phyloP scores from a whole-genome alignment of 202 grass and related monocot genomes.

The Saccharum hybrid region DNA sequence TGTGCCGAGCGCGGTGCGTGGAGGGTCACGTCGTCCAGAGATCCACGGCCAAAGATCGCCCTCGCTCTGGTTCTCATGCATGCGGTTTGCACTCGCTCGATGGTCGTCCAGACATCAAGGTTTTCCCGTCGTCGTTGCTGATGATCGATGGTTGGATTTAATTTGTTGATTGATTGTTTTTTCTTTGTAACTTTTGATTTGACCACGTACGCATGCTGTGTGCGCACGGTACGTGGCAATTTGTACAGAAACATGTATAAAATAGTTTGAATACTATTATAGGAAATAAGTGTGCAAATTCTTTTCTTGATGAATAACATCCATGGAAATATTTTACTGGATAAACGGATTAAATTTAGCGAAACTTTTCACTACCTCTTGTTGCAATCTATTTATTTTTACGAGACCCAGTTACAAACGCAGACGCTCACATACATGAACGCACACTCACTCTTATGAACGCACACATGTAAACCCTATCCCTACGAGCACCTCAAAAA shows the following conservation, averaged over 20 bases:
- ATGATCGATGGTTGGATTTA: not conserved
- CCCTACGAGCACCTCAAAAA: no score
- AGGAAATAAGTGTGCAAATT: not conserved
- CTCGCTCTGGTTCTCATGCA: not conserved
- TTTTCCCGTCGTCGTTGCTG: not conserved
- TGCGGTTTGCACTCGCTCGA: not conserved
- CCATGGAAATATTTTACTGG: not conserved
- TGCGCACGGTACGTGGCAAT: not conserved
- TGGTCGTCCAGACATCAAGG: not conserved
- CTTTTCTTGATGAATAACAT: not conserved
- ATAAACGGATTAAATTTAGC: no score
- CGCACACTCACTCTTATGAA: no score
- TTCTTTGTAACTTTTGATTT: not conserved
- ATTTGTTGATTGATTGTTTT: constrained; percentile 46
- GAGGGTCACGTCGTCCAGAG: not conserved
- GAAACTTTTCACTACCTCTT: no score
- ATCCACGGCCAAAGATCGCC: not conserved
- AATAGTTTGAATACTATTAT: not conserved
- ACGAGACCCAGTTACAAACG: no score
- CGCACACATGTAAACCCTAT: no score
- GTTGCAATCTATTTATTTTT: no score
- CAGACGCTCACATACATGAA: no score
- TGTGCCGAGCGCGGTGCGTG: not conserved
- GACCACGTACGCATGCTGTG: not conserved
- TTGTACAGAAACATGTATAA: constrained; percentile 31